phyloP scores from a whole-genome alignment of 345 rosid species.

The Ceriops zippeliana region DNA sequence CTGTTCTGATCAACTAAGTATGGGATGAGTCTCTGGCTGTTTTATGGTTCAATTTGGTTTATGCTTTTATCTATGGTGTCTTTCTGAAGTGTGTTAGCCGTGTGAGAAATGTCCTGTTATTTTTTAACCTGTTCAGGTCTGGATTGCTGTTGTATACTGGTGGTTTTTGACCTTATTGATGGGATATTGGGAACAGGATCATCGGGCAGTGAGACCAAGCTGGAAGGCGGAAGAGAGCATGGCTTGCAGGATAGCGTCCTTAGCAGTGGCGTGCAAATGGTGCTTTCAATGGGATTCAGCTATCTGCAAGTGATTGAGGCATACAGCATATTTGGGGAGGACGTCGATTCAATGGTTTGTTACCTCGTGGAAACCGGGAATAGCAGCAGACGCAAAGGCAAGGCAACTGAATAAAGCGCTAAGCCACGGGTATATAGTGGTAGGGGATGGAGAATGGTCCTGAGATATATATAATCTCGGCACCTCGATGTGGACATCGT shows the following conservation, averaged over 20 bases:
- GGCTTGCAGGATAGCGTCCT: conserved; percentile 40
- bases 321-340: conserved; percentile 91
- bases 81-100: not conserved
- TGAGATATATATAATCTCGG: not conserved
- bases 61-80: not conserved
- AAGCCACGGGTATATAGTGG: not conserved
- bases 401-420: conserved; percentile 63
- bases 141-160: not conserved
- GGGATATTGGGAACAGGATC: conserved; percentile 46
- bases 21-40: not conserved
- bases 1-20: not conserved
- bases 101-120: not conserved
- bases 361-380: conserved; percentile 77
- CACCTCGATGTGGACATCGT: not conserved
- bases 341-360: conserved; percentile 89
- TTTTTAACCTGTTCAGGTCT: not conserved
- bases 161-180: not conserved
- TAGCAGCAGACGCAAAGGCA: conserved; percentile 75
- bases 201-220: conserved; percentile 54
- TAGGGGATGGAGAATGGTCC: not conserved
- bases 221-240: conserved; percentile 33
- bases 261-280: conserved; percentile 67
- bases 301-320: conserved; percentile 85
- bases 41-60: not conserved
- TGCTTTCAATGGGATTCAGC: conserved; percentile 94